Percentiles rank a stretch among this genome's conserved stretches.
phyloP scores from a whole-genome alignment of 768 basidiomycete species.

The Hygrophorus russula region DNA sequence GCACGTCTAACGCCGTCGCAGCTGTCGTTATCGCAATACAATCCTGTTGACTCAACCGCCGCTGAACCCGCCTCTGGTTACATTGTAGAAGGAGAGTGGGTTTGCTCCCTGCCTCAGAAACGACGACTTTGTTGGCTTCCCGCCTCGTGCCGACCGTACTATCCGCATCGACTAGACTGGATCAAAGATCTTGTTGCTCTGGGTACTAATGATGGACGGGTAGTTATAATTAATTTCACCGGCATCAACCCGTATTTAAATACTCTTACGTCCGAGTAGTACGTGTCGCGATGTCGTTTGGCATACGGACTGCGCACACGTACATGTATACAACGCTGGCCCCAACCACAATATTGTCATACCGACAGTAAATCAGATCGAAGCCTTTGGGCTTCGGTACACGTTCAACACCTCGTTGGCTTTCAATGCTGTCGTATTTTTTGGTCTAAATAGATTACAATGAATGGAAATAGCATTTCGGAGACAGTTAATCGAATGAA shows the following conservation, averaged over 20 bases:
- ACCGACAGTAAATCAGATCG: too few species aligned
- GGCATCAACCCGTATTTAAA: not conserved
- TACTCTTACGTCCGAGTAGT: too few species aligned
- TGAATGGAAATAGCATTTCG: too few species aligned
- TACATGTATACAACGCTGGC: too few species aligned
- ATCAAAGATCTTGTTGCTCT: not conserved
- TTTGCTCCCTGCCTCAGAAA: not conserved
- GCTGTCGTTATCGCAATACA: not conserved
- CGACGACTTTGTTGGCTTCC: not conserved
- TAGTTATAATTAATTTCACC: not conserved
- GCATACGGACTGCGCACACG: too few species aligned
- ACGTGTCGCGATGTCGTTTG: too few species aligned
- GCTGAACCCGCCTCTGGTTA: not conserved
- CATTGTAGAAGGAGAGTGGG: not conserved
- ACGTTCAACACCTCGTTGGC: too few species aligned
- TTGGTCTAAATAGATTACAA: too few species aligned
- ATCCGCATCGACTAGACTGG: not conserved
- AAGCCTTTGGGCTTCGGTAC: too few species aligned
- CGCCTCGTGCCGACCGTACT: not conserved
- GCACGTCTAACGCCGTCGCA: not conserved
- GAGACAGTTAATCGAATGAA: too few species aligned
- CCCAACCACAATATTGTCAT: too few species aligned
- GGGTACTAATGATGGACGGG: not conserved
- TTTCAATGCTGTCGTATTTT: too few species aligned
- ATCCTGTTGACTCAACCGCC: not conserved